Evolutionary conservation across 805 yeast species (phyloP), one percentile per base, ranked within the genome.

Genomic region (Geotrichum ghanense): DNA sequence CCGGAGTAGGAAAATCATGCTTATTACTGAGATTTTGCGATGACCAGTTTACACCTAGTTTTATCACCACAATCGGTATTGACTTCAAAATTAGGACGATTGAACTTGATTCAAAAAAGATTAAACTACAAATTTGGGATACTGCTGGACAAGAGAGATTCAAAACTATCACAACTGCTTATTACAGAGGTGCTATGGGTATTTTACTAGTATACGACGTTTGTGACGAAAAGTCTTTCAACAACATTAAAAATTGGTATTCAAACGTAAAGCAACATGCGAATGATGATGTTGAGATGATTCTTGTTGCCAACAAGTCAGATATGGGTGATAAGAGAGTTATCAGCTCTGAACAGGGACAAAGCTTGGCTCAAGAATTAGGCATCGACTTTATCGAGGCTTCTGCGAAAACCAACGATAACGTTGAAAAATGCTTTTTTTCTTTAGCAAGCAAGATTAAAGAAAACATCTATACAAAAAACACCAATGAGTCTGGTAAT

Each of bases 141-240:
- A 90, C 98, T 49, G 98, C 98, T 17, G 98, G 98, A 45, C 98
- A 90, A 72, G 98, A 90, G 69, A 75, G 97, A 57, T 90, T 90
- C 72, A 81, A 96, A 74, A 92, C 97, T 44, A 92, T 90, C 70
- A 90, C 98, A 16, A 87, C 97, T 2, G 90, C 97, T 14, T 92
- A 92, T 70, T 92, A 92, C 73, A 83, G 98, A 70, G 97, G 97
- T 44, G 97, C 97, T 16, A 96, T 92, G 71, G 98, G 98, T 52
- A 90, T 92, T 64, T 81, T 92, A 59, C 83, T 92, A 54, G 97
- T 90, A 43, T 92, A 92, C 66, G 98, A 92, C 63, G 97, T 92
- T 44, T 88, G 97, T 45, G 97, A 92, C 83, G 90, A 89, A 61
- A 81, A 90, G 66, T 84, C 96, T 24, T 92, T 90, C 69, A 86